These are phyloP conservation scores for Candida arabinofermentans DNA, from an alignment of 805 yeast species.

Conservation along the genomic window DNA sequence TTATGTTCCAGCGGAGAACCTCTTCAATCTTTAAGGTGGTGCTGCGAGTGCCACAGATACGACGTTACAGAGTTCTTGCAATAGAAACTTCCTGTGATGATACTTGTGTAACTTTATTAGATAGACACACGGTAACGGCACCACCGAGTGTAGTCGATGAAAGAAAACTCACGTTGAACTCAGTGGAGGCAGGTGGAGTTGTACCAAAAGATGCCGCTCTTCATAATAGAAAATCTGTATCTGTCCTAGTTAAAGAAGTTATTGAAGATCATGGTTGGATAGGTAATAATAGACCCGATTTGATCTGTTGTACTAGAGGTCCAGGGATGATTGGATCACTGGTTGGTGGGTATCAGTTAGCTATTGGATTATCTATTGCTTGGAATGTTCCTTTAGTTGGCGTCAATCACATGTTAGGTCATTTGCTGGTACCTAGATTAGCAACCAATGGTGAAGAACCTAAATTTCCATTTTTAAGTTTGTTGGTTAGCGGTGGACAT, in stretches of 20 bases:
- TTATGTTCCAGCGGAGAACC: no score
- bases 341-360: constrained; percentile 75
- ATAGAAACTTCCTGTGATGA: constrained; percentile 96
- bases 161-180: constrained; percentile 60
- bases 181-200: constrained; percentile 72
- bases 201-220: constrained; percentile 80
- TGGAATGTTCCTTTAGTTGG: constrained; percentile 79
- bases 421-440: constrained; percentile 64
- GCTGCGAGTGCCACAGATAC: constrained; percentile 1
- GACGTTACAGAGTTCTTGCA: constrained; percentile 64
- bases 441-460: constrained; percentile 41
- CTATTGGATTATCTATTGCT: constrained; percentile 79
- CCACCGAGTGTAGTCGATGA: constrained; percentile 56
- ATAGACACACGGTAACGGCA: constrained; percentile 35
- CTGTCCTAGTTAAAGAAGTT: constrained; percentile 44
- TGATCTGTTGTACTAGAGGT: constrained; percentile 88
- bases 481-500: constrained; percentile 91
- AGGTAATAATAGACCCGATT: constrained; percentile 44
- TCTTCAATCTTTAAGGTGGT: background rate
- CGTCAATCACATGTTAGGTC: constrained; percentile 96
- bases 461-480: constrained; percentile 63
- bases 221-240: constrained; percentile 66
- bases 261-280: constrained; percentile 36
- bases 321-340: constrained; percentile 96
- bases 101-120: constrained; percentile 79